These are phyloP conservation scores for Arthroderma uncinatum DNA, from an alignment of 2,329 filamentous ascomycete species.

Conservation along the genomic window DNA sequence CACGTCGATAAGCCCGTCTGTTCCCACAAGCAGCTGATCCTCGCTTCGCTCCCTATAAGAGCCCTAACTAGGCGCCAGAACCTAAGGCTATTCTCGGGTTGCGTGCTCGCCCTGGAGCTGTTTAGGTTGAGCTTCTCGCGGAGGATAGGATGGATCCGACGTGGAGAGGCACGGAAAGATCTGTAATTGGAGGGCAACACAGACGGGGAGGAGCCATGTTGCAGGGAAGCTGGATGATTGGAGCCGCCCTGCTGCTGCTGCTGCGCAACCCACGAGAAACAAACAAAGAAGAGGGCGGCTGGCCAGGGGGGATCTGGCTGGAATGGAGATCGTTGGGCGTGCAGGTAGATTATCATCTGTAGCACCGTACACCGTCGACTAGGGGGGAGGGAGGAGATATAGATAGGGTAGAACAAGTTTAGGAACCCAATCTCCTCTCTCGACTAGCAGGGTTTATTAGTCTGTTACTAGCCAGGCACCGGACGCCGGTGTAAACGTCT, in stretches of 20 bases:
- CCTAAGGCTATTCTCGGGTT: slow-evolving; percentile 4
- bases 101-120: background rate
- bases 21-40: background rate
- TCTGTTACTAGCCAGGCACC: background rate
- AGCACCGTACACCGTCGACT: background rate
- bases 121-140: slow-evolving; percentile 3
- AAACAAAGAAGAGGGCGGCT: background rate
- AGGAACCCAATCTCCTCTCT: background rate
- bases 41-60: background rate
- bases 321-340: slow-evolving; percentile 1
- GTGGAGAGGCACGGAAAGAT: slow-evolving; percentile 4
- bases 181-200: slow-evolving; percentile 6
- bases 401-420: background rate
- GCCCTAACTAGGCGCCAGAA: background rate
- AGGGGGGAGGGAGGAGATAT: background rate
- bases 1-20: background rate
- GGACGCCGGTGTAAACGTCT: background rate
- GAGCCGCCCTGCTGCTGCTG: background rate
- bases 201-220: slow-evolving; percentile 4
- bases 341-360: background rate
- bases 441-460: background rate
- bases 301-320: background rate
- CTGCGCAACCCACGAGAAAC: slow-evolving; percentile 6
- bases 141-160: slow-evolving; percentile 2
- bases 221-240: slow-evolving; percentile 4